A percentile compares a stretch with the other conserved stretches of the same genome.
Conservation (phyloP, 371 early-diverging fungal species). For the Mucor racemosus region DNA sequence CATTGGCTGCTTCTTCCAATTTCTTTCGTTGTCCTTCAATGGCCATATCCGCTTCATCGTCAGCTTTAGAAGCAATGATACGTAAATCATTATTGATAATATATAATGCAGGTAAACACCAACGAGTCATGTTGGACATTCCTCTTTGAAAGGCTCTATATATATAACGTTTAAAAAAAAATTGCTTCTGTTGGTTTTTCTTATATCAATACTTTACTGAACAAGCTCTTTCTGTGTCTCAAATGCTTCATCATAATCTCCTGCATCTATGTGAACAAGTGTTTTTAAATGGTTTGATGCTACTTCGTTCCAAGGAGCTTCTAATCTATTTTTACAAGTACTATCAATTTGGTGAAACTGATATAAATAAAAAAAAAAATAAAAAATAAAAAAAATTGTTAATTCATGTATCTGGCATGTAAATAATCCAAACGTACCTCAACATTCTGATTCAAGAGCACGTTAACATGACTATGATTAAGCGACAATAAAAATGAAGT, state of each 20-base stretch:
- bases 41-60: slow-evolving; percentile 40
- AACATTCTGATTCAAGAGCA: slow-evolving; percentile 22
- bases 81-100: slow-evolving; percentile 63
- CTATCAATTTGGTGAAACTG: slow-evolving; percentile 36
- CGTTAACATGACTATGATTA: slow-evolving; percentile 26
- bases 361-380: not conserved
- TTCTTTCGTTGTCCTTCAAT: slow-evolving; percentile 51
- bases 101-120: slow-evolving; percentile 61
- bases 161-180: not conserved
- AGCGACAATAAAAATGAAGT: slow-evolving; percentile 32
- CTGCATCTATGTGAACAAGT: slow-evolving; percentile 31
- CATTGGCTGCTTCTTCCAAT: slow-evolving; percentile 85
- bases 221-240: slow-evolving; percentile 57
- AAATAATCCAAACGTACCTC: slow-evolving; percentile 16
- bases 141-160: slow-evolving; percentile 52
- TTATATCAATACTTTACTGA: slow-evolving; percentile 41
- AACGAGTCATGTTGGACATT: slow-evolving; percentile 47
- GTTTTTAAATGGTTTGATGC: slow-evolving; percentile 52
- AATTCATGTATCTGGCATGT: not conserved
- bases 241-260: slow-evolving; percentile 57
- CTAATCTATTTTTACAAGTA: slow-evolving; percentile 32
- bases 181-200: no score
- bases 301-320: slow-evolving; percentile 59
- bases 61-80: slow-evolving; percentile 59
- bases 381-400: not conserved